Evolutionary conservation across 2,329 filamentous ascomycete genomes (phyloP), one percentile per base, ranked within the genome.

Genomic region (Cercospora canescens): DNA sequence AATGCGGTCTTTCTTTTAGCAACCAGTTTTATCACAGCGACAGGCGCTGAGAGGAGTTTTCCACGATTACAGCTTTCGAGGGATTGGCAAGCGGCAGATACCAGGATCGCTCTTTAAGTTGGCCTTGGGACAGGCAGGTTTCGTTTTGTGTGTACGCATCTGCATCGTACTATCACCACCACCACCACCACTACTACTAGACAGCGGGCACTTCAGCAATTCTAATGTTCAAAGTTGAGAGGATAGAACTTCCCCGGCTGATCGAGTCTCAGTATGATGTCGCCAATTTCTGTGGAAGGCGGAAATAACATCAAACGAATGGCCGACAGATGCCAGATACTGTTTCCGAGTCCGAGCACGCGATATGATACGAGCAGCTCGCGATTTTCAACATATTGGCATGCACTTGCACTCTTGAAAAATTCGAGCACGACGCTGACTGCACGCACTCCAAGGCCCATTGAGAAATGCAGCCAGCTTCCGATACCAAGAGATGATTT

Each of bases 1-100:
- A 58, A 14, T 30, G 48, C 61, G 61, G 57, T 59, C 37, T 50
- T 48, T 60, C 24, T 18, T 32, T 50, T 50, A 58, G 52, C 52
- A 58, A 58, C 34, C 39, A 34, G 16, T 26, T 60, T 60, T 37
- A 63, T 21, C 61, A 60, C 57, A 68, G 69, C 63, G 67, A 63
- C 54, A 64, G 67, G 69, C 67, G 69, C 64, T 34, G 60, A 65
- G 62, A 58, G 65, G 65, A 59, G 61, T 67, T 63, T 24, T 56
- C 52, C 52, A 56, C 52, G 37, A 35, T 18, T 59, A 62, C 60
- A 55, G 60, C 52, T 54, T 55, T 55, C 39, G 55, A 59, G 32
- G 48, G 48, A 35, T 58, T 56, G 60, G 48, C 60, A 45, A 45
- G 55, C 16, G 30, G 60, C 61, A 67, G 57, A 54, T 50, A 60